These are phyloP conservation scores for Tolypocladium album DNA, from an alignment of 2,329 filamentous ascomycete species.

Conservation along the genomic window DNA sequence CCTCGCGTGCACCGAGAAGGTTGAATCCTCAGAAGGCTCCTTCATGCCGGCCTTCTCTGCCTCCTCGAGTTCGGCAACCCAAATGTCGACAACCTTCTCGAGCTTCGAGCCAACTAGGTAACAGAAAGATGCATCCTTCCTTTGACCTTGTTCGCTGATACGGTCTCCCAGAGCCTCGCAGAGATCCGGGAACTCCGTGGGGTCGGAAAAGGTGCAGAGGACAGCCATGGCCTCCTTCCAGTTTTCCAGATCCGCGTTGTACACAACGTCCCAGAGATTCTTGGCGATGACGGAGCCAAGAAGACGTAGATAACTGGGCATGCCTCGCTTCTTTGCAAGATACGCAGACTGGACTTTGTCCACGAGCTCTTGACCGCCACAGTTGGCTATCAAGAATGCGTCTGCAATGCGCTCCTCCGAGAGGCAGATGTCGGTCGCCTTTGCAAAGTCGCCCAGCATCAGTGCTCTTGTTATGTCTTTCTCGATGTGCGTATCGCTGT, in stretches of 20 bases:
- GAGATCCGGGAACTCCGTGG: constrained; percentile 83
- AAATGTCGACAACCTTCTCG: constrained; percentile 93
- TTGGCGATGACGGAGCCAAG: constrained; percentile 88
- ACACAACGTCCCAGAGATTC: constrained; percentile 95
- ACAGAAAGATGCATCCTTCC: constrained; percentile 93
- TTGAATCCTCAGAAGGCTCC: constrained; percentile 59
- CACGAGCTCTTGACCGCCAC: constrained; percentile 83
- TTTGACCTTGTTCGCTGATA: constrained; percentile 63
- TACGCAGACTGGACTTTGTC: constrained; percentile 92
- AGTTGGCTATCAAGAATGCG: constrained; percentile 96
- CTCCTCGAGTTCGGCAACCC: constrained; percentile 83
- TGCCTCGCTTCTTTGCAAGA: constrained; percentile 68
- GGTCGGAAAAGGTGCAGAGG: constrained; percentile 88
- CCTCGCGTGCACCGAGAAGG: constrained; percentile 83
- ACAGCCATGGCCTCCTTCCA: constrained; percentile 98
- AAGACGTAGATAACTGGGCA: constrained; percentile 85
- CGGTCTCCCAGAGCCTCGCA: constrained; percentile 93
- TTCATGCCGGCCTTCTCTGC: constrained; percentile 66
- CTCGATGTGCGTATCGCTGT: constrained; percentile 74
- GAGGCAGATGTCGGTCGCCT: constrained; percentile 79
- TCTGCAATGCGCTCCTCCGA: constrained; percentile 86
- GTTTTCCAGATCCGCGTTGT: constrained; percentile 84
- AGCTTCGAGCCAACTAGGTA: constrained; percentile 92
- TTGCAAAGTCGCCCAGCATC: constrained; percentile 83
- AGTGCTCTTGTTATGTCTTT: constrained; percentile 78